phyloP scores from a whole-genome alignment of 495 filamentous ascomycete genomes.

The Penicillium paradoxum region DNA sequence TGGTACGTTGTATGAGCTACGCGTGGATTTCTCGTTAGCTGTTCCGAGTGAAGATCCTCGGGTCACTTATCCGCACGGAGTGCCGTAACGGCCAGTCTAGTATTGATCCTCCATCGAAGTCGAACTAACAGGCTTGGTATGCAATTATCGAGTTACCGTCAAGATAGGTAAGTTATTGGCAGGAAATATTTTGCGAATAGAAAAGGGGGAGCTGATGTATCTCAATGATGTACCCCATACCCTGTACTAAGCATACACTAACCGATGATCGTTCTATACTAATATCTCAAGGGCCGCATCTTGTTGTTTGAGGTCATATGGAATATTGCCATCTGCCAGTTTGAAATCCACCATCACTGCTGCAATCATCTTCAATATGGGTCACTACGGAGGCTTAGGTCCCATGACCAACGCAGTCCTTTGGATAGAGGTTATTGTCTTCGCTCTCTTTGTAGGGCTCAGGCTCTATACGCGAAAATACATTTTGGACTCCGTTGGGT shows the following conservation, averaged over 20 bases:
- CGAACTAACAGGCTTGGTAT: no score
- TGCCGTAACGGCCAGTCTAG: no score
- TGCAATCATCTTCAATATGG: constrained; percentile 11
- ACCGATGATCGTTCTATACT: no score
- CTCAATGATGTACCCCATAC: constrained; percentile 8
- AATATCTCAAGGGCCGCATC: background rate
- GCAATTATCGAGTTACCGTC: no score
- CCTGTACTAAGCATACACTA: no score
- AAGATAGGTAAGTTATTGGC: no score
- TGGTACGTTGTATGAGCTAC: no score
- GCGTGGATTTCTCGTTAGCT: background rate
- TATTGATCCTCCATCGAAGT: no score
- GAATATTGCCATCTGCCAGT: background rate
- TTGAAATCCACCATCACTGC: background rate
- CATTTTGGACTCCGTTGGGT: constrained; percentile 21
- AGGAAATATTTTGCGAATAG: no score
- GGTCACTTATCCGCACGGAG: no score
- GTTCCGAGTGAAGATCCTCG: no score
- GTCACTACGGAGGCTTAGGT: constrained; percentile 22
- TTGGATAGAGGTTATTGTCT: constrained; percentile 18
- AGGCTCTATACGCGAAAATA: constrained; percentile 23
- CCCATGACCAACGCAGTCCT: constrained; percentile 28
- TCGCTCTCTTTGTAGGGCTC: constrained; percentile 17
- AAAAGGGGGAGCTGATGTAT: background rate
- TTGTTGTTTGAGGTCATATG: background rate